Base-by-base conservation (phyloP, 2,329 filamentous ascomycete species). In the Trichophaea hybrida region DNA sequence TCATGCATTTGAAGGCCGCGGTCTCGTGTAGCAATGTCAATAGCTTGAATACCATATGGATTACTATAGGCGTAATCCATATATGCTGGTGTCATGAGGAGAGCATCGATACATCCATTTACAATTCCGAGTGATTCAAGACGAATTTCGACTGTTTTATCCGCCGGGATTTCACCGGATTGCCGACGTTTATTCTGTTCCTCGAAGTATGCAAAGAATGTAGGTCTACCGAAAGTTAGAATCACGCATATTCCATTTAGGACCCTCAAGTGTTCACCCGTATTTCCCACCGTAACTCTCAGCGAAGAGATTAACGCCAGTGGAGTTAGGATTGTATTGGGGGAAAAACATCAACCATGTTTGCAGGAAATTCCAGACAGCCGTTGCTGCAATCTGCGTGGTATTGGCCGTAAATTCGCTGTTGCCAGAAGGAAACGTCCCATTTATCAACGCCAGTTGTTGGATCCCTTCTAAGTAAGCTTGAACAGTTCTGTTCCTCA, bases 221-320 rank as follows among this genome's bases (percentile, higher is more conserved):
- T 55, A 13, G 65, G 64, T n/a, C 62, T 64, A 15, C 8, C 8
- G n/a, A 24, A 15, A 15, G 32, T 72, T 77, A 79, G 24, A 75
- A 71, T 17, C 44, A 56, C 13, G 44, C 10, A 10, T 48, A 43
- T 49, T 12, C 24, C 49, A 34, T 3, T 24, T 24, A 24, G 38
- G 35, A 43, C 75, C 74, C 8, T 81, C 80, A 66, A 86, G 84
- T 1, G 78, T 74, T 1, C 83, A 83, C 0, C 81, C 85, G 66
- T 86, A 88, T 59, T 81, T 79, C 10, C 85, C 85, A 37, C 83
- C 80, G 69, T 86, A 84, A 70, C 80, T 84, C 69, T 88, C 83
- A 0, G 82, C 77, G 62, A 85, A 86, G 4, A 87, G 72, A 66
- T 82, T 82, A 57, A 87, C 75, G 4, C 79, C 79, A 15, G 81